Evolutionary conservation across 2,329 filamentous ascomycete genomes (phyloP).

Genomic region (Tolypocladium sp.): DNA sequence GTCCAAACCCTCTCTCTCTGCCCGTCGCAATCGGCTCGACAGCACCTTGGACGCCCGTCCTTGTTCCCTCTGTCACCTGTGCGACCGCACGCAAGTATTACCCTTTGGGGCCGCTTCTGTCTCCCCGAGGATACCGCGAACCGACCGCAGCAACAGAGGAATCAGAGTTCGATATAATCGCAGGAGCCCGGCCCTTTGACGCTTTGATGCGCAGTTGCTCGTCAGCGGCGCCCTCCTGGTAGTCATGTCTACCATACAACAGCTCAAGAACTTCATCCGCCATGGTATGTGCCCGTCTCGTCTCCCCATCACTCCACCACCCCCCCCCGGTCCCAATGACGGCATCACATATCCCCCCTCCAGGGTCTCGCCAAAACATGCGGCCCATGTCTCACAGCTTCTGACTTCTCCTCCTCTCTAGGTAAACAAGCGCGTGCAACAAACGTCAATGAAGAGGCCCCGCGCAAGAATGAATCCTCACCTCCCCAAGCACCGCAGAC

Average conservation of each 20-base stretch:
- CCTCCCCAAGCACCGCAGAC: conserved; percentile 44
- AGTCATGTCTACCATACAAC: conserved; percentile 71
- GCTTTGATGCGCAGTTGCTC: conserved; percentile 7
- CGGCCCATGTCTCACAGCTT: background rate
- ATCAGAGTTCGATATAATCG: background rate
- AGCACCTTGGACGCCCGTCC: background rate
- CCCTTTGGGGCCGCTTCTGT: background rate
- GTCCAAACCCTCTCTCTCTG: background rate
- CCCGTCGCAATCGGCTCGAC: background rate
- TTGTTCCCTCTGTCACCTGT: background rate
- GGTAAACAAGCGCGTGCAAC: conserved; percentile 80
- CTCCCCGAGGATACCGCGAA: background rate
- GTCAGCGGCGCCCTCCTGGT: conserved; percentile 6
- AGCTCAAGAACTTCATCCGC: conserved; percentile 95
- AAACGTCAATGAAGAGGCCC: conserved; percentile 38
- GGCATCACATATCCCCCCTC: background rate
- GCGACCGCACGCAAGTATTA: too few relatives aligned
- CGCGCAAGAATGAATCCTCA: conserved; percentile 43
- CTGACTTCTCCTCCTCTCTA: conserved; percentile 15
- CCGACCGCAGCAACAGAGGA: background rate
- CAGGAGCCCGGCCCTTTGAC: background rate
- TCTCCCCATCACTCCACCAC: background rate
- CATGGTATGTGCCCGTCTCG: conserved; percentile 49
- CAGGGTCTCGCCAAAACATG: background rate
- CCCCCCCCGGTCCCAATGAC: conserved; percentile 1